Conservation (phyloP, 371 early-diverging fungal genomes). For the Mortierella sp. region DNA sequence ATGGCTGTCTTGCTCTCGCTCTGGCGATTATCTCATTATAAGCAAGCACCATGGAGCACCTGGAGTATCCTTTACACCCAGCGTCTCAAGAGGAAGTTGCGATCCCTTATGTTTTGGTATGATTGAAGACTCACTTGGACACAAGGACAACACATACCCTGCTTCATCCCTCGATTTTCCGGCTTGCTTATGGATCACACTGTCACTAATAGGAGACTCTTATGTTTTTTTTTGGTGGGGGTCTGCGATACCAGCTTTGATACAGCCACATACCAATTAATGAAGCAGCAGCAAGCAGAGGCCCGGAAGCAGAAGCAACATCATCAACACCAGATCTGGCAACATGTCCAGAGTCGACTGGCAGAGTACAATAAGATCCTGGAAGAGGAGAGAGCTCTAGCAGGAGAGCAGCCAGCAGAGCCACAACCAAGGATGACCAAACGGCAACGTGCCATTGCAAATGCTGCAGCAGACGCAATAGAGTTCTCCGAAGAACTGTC, state of each 20-base stretch:
- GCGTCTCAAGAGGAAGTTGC: constrained; percentile 16
- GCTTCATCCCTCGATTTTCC: too few relatives aligned
- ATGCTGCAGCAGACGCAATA: neutral
- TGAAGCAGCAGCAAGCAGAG: constrained; percentile 24
- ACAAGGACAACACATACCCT: too few relatives aligned
- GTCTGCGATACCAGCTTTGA: too few relatives aligned
- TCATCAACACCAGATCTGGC: constrained; percentile 50
- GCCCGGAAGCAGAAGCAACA: constrained; percentile 21
- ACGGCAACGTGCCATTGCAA: neutral
- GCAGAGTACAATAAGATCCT: constrained; percentile 33
- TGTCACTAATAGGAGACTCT: too few relatives aligned
- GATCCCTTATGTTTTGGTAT: constrained; percentile 43
- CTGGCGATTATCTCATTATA: constrained; percentile 38
- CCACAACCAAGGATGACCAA: constrained; percentile 5
- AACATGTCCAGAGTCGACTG: constrained; percentile 50
- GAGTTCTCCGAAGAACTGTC: too few relatives aligned
- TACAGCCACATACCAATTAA: constrained; percentile 26
- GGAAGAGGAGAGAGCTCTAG: constrained; percentile 30
- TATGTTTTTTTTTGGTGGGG: too few relatives aligned
- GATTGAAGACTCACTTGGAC: too few relatives aligned
- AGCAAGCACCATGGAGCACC: constrained; percentile 43
- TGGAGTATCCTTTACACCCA: constrained; percentile 49
- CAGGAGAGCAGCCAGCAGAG: neutral
- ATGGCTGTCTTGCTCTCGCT: constrained; percentile 31
- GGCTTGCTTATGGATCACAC: too few relatives aligned